Conservation (phyloP, 2,329 filamentous ascomycete species). For the Nemania sp. region DNA sequence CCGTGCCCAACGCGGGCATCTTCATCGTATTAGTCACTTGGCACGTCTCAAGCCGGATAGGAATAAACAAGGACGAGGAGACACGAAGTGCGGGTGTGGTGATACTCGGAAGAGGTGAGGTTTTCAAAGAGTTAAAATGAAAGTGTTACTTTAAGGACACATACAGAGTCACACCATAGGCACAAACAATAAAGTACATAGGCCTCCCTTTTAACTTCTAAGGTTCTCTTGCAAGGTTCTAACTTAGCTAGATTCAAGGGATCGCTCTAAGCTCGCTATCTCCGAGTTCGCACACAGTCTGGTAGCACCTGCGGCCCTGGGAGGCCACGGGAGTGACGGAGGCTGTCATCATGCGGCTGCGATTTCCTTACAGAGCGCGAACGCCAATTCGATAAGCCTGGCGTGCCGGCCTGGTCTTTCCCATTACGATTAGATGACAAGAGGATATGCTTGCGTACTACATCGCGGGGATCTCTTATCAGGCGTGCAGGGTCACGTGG, state of each 20-base stretch:
- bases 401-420: conserved; percentile 14
- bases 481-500: conserved; percentile 36
- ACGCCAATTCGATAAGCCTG: conserved; percentile 26
- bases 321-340: conserved; percentile 12
- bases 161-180: too few species aligned
- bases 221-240: conserved; percentile 13
- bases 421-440: conserved; percentile 38
- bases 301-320: conserved; percentile 3
- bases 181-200: background rate
- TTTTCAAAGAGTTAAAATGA: too few species aligned
- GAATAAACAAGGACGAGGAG: background rate
- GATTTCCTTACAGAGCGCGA: conserved; percentile 24
- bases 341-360: conserved; percentile 29
- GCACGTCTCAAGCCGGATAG: background rate
- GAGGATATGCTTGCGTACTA: conserved; percentile 27
- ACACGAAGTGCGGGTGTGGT: too few species aligned
- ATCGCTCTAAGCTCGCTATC: conserved; percentile 19
- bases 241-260: conserved; percentile 3
- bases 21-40: conserved; percentile 33
- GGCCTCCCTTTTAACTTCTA: conserved; percentile 17
- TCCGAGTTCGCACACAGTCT: conserved; percentile 28
- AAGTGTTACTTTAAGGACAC: too few species aligned
- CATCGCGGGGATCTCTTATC: conserved; percentile 36
- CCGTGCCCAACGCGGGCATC: conserved; percentile 28
- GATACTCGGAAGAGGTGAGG: too few species aligned